Evolutionary conservation across 306 rosid species (phyloP), one percentile per base, ranked within the genome.

Genomic region (Vigna radiata): DNA sequence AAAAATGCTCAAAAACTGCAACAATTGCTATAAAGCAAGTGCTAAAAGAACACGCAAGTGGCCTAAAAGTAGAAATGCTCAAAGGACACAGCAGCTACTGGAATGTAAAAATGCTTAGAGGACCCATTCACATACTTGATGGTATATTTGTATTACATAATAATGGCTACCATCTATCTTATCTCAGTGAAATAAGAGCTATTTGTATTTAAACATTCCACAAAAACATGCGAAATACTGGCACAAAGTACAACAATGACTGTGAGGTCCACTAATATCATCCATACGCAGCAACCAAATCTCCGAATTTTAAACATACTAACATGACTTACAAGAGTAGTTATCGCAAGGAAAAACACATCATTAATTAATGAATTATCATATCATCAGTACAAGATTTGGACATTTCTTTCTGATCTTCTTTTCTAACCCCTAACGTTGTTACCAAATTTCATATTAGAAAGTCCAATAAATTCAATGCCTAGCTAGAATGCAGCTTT

Each of bases 341-440:
- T 17, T 54, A 59, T 52, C 73, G 69, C 70, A 29, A 59, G 68
- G 17, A 70, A 61, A 46, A 53, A 68, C 49, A 39, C 10, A 48
- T 58, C 36, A 39, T 9, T 12, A 43, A 43, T 53, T 62, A 61
- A 18, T 41, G 44, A 43, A 41, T 31, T 62, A 56, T 44, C n/a
- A 75, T 14, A 21, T 46, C 8, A 11, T 48, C 21, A 15, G 21
- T 15, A 46, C 11, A 25, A 46, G 63, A 62, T 31, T 48, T 55
- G 6, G 50, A 52, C 7, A 37, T 9, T 55, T 63, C 50, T 54
- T 50, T 41, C 37, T 58, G 21, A 46, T 41, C 53, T 65, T 65
- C 74, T 72, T 53, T 44, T 39, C 27, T 23, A 9, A 41, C 49
- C 27, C 23, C 58, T 23, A 7, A 59, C 46, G 62, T 76, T 61